Conservation (phyloP, 177 flowering plant genomes). For the Vitis hybrid region DNA sequence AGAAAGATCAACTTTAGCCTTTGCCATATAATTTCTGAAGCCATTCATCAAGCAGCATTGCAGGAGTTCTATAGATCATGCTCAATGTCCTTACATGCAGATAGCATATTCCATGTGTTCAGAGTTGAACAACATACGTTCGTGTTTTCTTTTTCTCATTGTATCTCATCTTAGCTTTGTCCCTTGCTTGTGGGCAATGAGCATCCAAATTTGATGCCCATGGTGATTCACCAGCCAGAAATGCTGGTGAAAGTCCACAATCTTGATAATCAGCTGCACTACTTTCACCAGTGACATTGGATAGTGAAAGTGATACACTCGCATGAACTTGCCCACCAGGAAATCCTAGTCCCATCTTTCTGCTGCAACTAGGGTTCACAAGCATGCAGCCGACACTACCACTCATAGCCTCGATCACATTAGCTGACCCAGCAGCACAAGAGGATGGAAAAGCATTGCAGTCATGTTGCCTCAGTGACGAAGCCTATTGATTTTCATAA, state of each 20-base stretch:
- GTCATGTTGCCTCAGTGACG: conserved; percentile 47
- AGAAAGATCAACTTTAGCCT: too few relatives aligned
- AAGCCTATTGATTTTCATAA: conserved; percentile 31
- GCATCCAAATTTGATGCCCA: conserved; percentile 61
- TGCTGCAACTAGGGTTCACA: conserved; percentile 34
- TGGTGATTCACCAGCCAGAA: conserved; percentile 50
- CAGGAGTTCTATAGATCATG: too few relatives aligned
- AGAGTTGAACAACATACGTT: conserved; percentile 34
- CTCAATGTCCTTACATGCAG: conserved; percentile 1
- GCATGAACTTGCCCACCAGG: conserved; percentile 26
- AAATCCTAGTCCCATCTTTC: conserved; percentile 23
- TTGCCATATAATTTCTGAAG: too few relatives aligned
- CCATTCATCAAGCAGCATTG: too few relatives aligned
- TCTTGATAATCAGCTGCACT: conserved; percentile 67
- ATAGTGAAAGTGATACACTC: conserved; percentile 43
- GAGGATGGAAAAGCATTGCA: conserved; percentile 40
- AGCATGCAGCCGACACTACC: conserved; percentile 25
- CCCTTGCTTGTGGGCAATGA: conserved; percentile 61
- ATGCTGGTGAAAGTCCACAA: conserved; percentile 58
- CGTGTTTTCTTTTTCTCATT: conserved; percentile 77
- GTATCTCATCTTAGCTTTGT: conserved; percentile 79
- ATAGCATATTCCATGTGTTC: neutral
- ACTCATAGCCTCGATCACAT: conserved; percentile 28
- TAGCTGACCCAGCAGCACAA: conserved; percentile 23
- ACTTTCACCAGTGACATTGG: conserved; percentile 66